Evolutionary conservation across 805 yeast genomes (phyloP).

Genomic region (Gaillardinia entomophila): DNA sequence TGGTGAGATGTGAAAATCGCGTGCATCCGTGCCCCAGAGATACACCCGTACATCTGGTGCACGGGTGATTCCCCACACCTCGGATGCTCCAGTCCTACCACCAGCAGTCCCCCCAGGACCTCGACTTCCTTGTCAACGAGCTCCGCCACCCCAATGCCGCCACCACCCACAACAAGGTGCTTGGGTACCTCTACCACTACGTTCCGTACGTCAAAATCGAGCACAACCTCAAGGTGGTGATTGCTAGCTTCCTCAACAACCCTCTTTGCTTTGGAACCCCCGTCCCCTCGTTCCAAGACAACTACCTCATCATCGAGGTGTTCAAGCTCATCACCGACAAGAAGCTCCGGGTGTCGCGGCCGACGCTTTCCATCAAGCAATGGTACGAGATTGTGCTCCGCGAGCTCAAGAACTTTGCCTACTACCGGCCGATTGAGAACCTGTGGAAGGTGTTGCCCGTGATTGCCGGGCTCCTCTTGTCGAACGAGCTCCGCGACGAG

Average conservation of each 20-base stretch:
- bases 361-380: constrained; percentile 39
- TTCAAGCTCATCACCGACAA: constrained; percentile 41
- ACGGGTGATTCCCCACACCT: too few species aligned
- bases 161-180: constrained; percentile 22
- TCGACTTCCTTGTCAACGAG: constrained; percentile 44
- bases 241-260: constrained; percentile 40
- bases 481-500: constrained; percentile 29
- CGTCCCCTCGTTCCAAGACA: constrained; percentile 19
- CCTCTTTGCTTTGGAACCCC: constrained; percentile 26
- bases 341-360: constrained; percentile 43
- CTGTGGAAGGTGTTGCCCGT: constrained; percentile 46
- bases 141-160: constrained; percentile 34
- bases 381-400: constrained; percentile 35
- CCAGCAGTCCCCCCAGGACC: constrained; percentile 31
- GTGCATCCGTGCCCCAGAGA: too few species aligned
- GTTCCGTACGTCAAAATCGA: constrained; percentile 45
- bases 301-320: constrained; percentile 41
- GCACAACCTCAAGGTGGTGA: constrained; percentile 39
- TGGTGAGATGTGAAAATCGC: too few species aligned
- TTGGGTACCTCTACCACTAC: constrained; percentile 47
- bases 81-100: neutral
- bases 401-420: constrained; percentile 28
- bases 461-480: constrained; percentile 38
- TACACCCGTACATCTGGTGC: too few species aligned
- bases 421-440: constrained; percentile 20